These are phyloP conservation scores for Ramichloridium luteum DNA, from an alignment of 2,329 filamentous ascomycete genomes.

Conservation along the genomic window DNA sequence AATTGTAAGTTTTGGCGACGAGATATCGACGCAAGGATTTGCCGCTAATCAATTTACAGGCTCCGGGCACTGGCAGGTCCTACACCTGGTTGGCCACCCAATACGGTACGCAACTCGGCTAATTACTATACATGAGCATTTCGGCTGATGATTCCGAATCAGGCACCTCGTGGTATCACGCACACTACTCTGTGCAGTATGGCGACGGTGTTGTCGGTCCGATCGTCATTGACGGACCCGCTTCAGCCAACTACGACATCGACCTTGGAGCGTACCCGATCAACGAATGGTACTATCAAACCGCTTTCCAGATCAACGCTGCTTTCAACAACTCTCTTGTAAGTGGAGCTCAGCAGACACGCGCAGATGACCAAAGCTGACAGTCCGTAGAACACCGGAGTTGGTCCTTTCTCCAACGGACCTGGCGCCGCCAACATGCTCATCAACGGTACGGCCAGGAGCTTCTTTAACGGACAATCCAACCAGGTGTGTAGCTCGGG, in stretches of 20 bases:
- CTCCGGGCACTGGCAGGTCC: slow-evolving; percentile 40
- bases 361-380: no score
- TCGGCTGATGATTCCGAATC: no score
- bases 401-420: no score
- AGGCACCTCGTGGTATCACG: slow-evolving; percentile 38
- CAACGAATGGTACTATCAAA: slow-evolving; percentile 44
- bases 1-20: no score
- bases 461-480: no score
- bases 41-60: no score
- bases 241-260: slow-evolving; percentile 47
- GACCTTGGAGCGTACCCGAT: slow-evolving; percentile 50
- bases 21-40: no score
- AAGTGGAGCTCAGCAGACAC: no score
- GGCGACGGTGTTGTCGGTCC: slow-evolving; percentile 48
- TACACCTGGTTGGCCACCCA: slow-evolving; percentile 47
- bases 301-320: slow-evolving; percentile 17
- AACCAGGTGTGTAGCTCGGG: no score
- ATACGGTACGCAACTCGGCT: no score
- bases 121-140: no score
- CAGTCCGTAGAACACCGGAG: no score
- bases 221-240: slow-evolving; percentile 50
- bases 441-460: slow-evolving; percentile 32
- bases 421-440: slow-evolving; percentile 40
- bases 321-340: slow-evolving; percentile 12
- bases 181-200: slow-evolving; percentile 44